Base-by-base conservation (phyloP, 2,329 filamentous ascomycete genomes). In the Fusarium drepaniforme region DNA sequence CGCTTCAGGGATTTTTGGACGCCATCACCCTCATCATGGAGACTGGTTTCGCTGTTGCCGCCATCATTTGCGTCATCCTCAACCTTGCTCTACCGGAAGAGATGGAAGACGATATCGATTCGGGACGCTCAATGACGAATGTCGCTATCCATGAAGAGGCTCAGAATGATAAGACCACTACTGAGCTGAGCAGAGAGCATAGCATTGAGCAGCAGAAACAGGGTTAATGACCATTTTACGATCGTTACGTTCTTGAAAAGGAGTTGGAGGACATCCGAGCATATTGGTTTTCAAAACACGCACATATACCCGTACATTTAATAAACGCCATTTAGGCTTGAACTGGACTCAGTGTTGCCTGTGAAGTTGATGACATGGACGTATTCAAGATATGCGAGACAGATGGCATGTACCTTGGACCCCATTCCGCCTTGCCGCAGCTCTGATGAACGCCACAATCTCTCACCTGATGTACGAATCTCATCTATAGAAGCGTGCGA, bases 1-100 rank as follows among this genome's bases (percentile, higher is more conserved):
- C 89, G 5, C 88, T 96, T 3, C 84, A 88, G 57, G 94, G 94
- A 3, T 95, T 97, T 82, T 88, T 93, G 69, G 92, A 96, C 77
- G 93, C 94, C 62, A 91, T 95, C 68, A 87, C 88, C 6, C 85
- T 96, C 46, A 86, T 95, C 67, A 92, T 95, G 89, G 89, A 93
- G 83, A 95, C 93, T 0, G 93, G 93, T 0, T 94, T 93, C 72
- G 92, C 92, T 1, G 87, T 97, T 23, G 93, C 93, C 0, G 95
- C 93, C 0, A 88, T 95, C 28, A 80, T 96, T 46, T 91, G 91
- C 61, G 87, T 97, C 80, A 82, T 94, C 25, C 86, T 98, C 60
- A 97, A 97, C 80, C 82, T 97, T 60, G 75, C 90, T 0, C 84
- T 97, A 18, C 90, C 92, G 0, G 92, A 94, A 78, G 95, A 97